A percentile compares a stretch with the other conserved stretches of the same genome.
Evolutionary conservation across 2,329 filamentous ascomycete species (phyloP).

Genomic region (Ophiostoma perfectum): DNA sequence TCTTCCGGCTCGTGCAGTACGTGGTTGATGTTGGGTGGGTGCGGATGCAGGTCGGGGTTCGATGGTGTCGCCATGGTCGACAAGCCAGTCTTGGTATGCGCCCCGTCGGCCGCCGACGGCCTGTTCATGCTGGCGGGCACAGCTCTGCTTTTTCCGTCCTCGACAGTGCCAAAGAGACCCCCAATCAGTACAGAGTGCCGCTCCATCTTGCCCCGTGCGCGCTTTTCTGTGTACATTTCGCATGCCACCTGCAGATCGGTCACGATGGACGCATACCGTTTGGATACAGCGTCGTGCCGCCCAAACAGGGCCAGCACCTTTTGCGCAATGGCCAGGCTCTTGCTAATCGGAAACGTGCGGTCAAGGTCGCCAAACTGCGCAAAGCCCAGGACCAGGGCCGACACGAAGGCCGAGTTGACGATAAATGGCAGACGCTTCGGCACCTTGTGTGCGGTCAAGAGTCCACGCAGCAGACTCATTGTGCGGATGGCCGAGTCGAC

Average conservation of each 20-base stretch:
- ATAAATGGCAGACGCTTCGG: conserved; percentile 42
- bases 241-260: conserved; percentile 29
- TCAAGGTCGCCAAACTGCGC: conserved; percentile 44
- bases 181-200: conserved; percentile 28
- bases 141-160: conserved; percentile 19
- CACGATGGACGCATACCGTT: conserved; percentile 28
- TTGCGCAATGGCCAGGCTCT: conserved; percentile 28
- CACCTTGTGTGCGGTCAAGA: conserved; percentile 33
- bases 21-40: conserved; percentile 11
- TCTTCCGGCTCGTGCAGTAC: conserved; percentile 3
- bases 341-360: conserved; percentile 31
- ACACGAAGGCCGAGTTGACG: conserved; percentile 43
- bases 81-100: not conserved
- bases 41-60: not conserved
- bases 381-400: conserved; percentile 40
- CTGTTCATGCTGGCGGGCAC: not conserved
- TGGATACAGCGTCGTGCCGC: conserved; percentile 28
- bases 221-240: conserved; percentile 26
- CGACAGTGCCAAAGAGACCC: conserved; percentile 29
- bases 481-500: conserved; percentile 35
- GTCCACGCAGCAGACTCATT: conserved; percentile 37
- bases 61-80: not conserved
- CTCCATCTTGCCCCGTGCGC: conserved; percentile 29
- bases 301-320: conserved; percentile 29
- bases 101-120: not conserved